Evolutionary conservation across 257 asterid genomes (phyloP).

Genomic region (Solanum rostratum): DNA sequence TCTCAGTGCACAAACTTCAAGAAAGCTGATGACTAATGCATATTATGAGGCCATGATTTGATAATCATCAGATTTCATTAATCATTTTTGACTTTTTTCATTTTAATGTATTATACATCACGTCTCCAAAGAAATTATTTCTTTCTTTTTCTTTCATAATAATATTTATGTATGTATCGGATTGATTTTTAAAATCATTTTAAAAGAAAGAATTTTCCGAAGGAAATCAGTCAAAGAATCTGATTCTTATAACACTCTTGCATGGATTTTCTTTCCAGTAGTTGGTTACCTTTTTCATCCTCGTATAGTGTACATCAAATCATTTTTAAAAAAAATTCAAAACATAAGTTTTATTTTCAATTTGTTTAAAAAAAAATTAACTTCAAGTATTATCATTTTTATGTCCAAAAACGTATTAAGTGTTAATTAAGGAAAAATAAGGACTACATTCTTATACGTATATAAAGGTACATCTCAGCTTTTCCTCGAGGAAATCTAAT

Average conservation of each 20-base stretch:
- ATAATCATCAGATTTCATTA: slow-evolving; percentile 22
- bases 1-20: slow-evolving; percentile 42
- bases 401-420: not conserved
- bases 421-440: not conserved
- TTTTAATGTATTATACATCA: not conserved
- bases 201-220: not conserved
- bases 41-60: slow-evolving; percentile 38
- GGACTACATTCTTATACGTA: not conserved
- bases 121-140: too few relatives aligned
- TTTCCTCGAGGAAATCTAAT: not conserved
- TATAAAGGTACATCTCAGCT: not conserved
- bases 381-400: not conserved
- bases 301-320: not conserved
- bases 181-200: not conserved
- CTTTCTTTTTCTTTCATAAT: not conserved
- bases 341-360: not conserved
- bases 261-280: not conserved
- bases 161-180: not conserved
- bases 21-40: slow-evolving; percentile 27
- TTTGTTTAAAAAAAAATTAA: not conserved
- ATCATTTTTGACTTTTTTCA: not conserved
- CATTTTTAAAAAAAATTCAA: not conserved
- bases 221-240: not conserved
- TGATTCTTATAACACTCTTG: not conserved
- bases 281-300: not conserved